Evolutionary conservation across 1,139 yeast genomes (phyloP).

Genomic region (Trichomonascaceae sp.): DNA sequence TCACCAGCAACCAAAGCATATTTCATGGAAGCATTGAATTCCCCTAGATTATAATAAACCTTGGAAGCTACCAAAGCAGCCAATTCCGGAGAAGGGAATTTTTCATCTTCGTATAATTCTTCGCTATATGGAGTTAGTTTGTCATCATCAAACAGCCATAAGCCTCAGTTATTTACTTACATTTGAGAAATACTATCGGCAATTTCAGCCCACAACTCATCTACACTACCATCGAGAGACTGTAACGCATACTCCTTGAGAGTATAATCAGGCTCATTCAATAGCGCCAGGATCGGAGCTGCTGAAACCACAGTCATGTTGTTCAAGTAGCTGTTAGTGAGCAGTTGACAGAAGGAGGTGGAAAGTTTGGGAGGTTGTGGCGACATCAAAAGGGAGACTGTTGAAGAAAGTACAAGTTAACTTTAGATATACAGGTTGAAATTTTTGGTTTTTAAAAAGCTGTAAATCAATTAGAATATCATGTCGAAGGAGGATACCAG

Average conservation of each 20-base stretch:
- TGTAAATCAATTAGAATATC: not conserved
- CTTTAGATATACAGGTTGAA: too few relatives aligned
- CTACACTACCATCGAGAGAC: constrained; percentile 75
- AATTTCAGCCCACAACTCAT: constrained; percentile 95
- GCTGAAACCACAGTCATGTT: constrained; percentile 11
- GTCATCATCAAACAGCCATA: not conserved
- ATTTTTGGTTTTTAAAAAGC: not conserved
- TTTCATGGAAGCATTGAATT: constrained; percentile 83
- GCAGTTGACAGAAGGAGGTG: not conserved
- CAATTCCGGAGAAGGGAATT: constrained; percentile 66
- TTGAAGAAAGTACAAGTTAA: too few relatives aligned
- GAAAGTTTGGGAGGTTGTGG: not conserved
- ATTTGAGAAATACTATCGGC: constrained; percentile 82
- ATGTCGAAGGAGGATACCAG: not conserved
- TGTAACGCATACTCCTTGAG: constrained; percentile 81
- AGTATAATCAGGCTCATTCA: constrained; percentile 71
- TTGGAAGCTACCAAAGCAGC: constrained; percentile 93
- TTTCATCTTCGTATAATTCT: constrained; percentile 80
- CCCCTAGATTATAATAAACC: constrained; percentile 93
- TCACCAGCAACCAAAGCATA: constrained; percentile 83
- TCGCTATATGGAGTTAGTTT: constrained; percentile 38
- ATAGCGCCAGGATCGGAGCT: constrained; percentile 53
- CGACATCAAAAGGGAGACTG: not conserved
- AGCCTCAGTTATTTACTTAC: constrained; percentile 19
- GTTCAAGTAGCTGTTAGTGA: not conserved